Conservation (phyloP, 805 yeast genomes). For the Candida vartiovaarae region DNA sequence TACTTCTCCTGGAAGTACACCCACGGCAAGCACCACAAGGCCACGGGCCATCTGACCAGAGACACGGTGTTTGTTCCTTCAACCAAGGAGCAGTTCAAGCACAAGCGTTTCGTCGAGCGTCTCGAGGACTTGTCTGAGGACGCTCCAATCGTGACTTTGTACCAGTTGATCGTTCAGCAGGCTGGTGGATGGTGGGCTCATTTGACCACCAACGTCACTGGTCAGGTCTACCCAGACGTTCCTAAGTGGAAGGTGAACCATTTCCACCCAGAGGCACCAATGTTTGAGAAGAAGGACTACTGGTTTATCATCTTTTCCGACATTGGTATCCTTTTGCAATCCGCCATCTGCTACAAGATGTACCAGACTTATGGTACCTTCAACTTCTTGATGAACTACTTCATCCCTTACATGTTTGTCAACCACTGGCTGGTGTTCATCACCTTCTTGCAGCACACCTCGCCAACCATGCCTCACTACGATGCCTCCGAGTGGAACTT, state of each 20-base stretch:
- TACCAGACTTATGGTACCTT: constrained; percentile 38
- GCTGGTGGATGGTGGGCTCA: constrained; percentile 47
- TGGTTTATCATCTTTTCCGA: constrained; percentile 52
- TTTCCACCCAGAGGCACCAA: constrained; percentile 47
- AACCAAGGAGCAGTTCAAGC: constrained; percentile 40
- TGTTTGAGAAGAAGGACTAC: constrained; percentile 46
- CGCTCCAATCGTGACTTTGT: constrained; percentile 43
- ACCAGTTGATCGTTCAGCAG: constrained; percentile 43
- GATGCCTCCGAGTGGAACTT: constrained; percentile 51
- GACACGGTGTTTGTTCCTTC: constrained; percentile 57
- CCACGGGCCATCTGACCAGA: constrained; percentile 52
- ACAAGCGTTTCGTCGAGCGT: constrained; percentile 27
- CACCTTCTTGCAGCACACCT: constrained; percentile 57
- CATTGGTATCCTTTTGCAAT: constrained; percentile 42
- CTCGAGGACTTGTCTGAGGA: constrained; percentile 43
- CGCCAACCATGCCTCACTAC: constrained; percentile 53
- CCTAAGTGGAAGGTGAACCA: constrained; percentile 40
- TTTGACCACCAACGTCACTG: constrained; percentile 47
- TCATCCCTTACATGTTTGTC: constrained; percentile 50
- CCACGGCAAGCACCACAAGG: constrained; percentile 57
- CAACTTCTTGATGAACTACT: constrained; percentile 48
- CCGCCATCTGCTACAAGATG: constrained; percentile 45
- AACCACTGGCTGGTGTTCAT: constrained; percentile 63
- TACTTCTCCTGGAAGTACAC: constrained; percentile 57
- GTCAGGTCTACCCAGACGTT: constrained; percentile 41